These are phyloP conservation scores for Coleophoma eucalyptorum DNA, from an alignment of 2,329 filamentous ascomycete species.

Conservation along the genomic window DNA sequence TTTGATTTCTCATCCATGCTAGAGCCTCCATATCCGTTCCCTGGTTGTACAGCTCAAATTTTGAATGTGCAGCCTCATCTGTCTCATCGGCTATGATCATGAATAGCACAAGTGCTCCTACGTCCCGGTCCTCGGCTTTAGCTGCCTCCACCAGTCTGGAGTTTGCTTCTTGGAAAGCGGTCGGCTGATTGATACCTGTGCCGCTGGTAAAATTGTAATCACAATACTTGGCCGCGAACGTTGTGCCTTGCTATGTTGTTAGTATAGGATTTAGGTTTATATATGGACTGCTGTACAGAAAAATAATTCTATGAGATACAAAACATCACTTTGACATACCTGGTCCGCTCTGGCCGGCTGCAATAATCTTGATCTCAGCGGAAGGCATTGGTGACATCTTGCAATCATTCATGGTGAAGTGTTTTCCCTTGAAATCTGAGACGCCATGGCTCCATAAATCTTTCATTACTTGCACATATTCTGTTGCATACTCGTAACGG, in stretches of 20 bases:
- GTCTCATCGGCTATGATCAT: conserved; percentile 24
- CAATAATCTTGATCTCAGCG: conserved; percentile 18
- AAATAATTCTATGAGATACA: no score
- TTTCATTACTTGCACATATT: conserved; percentile 26
- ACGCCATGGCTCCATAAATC: conserved; percentile 23
- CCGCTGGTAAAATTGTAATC: conserved; percentile 26
- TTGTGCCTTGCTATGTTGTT: conserved; percentile 11
- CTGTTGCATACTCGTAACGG: conserved; percentile 25
- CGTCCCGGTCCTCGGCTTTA: conserved; percentile 18
- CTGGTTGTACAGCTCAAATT: conserved; percentile 24
- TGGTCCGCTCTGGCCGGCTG: conserved; percentile 20
- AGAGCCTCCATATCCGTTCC: conserved; percentile 21
- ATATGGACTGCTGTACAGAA: no score
- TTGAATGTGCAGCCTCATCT: conserved; percentile 20
- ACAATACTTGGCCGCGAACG: conserved; percentile 22
- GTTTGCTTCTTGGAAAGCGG: conserved; percentile 16
- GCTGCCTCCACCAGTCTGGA: conserved; percentile 21
- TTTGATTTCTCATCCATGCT: conserved; percentile 21
- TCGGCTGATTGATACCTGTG: conserved; percentile 22
- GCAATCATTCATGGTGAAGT: conserved; percentile 27
- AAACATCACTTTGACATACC: no score
- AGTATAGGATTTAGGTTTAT: no score
- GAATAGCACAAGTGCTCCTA: conserved; percentile 23
- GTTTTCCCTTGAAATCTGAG: conserved; percentile 23
- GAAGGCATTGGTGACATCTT: conserved; percentile 15